A percentile compares a stretch with the other conserved stretches of the same genome.
Conservation (phyloP, 2,329 filamentous ascomycete genomes). For the Geosmithia flava region DNA sequence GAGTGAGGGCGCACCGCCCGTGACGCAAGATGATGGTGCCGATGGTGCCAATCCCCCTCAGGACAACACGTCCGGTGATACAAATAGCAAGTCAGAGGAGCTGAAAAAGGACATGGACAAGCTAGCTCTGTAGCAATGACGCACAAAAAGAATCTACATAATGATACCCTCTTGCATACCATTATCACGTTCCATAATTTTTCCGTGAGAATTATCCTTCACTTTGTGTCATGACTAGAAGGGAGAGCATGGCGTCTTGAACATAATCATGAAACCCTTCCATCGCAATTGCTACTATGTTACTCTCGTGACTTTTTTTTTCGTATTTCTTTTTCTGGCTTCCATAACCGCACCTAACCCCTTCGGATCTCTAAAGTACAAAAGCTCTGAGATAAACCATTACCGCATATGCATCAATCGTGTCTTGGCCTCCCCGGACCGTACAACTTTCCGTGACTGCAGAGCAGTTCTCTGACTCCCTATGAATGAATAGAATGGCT, state of each 20-base stretch:
- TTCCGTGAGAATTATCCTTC: background rate
- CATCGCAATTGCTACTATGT: background rate
- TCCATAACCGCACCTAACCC: conserved; percentile 7
- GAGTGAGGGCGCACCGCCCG: conserved; percentile 3
- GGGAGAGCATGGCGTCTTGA: background rate
- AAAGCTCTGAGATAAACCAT: conserved; percentile 19
- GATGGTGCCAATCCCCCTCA: background rate
- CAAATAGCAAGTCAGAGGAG: background rate
- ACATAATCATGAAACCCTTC: background rate
- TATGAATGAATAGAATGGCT: background rate
- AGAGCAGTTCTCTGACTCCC: conserved; percentile 11
- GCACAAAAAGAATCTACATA: background rate
- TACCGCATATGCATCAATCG: conserved; percentile 15
- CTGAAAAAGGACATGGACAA: background rate
- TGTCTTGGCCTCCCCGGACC: conserved; percentile 19
- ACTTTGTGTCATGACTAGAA: background rate
- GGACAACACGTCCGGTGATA: background rate
- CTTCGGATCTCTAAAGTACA: conserved; percentile 22
- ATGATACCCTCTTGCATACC: background rate
- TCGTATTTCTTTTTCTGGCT: background rate
- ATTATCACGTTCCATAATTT: background rate
- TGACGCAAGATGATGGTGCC: background rate
- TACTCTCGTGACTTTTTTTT: background rate
- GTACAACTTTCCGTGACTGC: conserved; percentile 22
- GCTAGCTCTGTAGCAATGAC: background rate